Evolutionary conservation across 768 basidiomycete genomes (phyloP).

Genomic region (Boletellus emodensis): DNA sequence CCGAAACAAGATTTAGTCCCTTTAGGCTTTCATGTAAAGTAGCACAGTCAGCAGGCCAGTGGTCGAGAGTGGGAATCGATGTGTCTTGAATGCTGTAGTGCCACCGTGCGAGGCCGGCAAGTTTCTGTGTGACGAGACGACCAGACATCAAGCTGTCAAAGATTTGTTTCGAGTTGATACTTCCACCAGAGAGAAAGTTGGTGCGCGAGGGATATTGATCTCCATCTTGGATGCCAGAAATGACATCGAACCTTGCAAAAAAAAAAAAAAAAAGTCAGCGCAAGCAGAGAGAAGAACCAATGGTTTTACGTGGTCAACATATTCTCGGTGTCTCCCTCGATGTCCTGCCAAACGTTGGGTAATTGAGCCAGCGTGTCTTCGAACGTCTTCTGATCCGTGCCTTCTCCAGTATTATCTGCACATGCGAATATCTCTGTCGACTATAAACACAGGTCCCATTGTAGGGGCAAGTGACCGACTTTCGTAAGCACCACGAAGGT

Average conservation of each 20-base stretch:
- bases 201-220: slow-evolving; percentile 41
- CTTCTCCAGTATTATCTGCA: slow-evolving; percentile 27
- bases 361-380: slow-evolving; percentile 52
- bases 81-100: slow-evolving; percentile 45
- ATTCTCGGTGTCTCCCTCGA: slow-evolving; percentile 45
- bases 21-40: slow-evolving; percentile 38
- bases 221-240: slow-evolving; percentile 51
- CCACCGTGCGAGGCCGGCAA: slow-evolving; percentile 49
- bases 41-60: slow-evolving; percentile 33
- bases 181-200: slow-evolving; percentile 55
- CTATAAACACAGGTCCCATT: slow-evolving; percentile 10
- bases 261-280: slow-evolving; percentile 3
- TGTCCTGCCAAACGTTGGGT: slow-evolving; percentile 53
- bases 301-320: slow-evolving; percentile 57
- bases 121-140: slow-evolving; percentile 37
- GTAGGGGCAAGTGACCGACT: slow-evolving; percentile 37
- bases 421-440: slow-evolving; percentile 40
- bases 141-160: slow-evolving; percentile 51
- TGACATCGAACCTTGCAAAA: slow-evolving; percentile 54
- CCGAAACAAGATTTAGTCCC: slow-evolving; percentile 40
- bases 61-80: slow-evolving; percentile 40
- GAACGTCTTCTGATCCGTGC: slow-evolving; percentile 36
- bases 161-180: slow-evolving; percentile 48
- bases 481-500: slow-evolving; percentile 53
- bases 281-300: not conserved